Conservation (phyloP, 495 filamentous ascomycete species). For the Penicillium egyptiacum region DNA sequence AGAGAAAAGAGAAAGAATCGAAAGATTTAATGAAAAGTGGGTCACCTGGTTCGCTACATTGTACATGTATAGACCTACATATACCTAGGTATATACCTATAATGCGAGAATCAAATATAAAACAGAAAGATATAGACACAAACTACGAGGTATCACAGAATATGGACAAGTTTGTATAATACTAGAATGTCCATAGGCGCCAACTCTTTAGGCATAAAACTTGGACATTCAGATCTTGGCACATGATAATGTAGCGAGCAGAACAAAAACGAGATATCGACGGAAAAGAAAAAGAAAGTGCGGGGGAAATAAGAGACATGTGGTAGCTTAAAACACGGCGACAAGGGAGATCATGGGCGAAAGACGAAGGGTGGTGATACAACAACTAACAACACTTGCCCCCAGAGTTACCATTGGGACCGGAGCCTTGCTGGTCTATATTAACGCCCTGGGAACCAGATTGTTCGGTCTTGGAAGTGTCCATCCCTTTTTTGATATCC, state of each 20-base stretch:
- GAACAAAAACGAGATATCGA: constrained; percentile 12
- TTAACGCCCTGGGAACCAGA: constrained; percentile 63
- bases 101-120: neutral
- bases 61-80: no score
- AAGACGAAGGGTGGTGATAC: constrained; percentile 20
- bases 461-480: constrained; percentile 75
- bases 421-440: constrained; percentile 64
- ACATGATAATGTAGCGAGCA: constrained; percentile 17
- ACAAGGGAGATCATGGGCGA: constrained; percentile 4
- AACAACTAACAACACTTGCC: constrained; percentile 82
- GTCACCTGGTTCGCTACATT: neutral
- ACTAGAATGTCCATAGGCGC: constrained; percentile 19
- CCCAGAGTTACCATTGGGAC: constrained; percentile 57
- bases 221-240: constrained; percentile 28
- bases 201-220: constrained; percentile 20
- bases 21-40: neutral
- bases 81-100: neutral
- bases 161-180: constrained; percentile 29
- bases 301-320: constrained; percentile 7
- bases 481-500: constrained; percentile 90
- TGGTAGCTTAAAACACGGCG: neutral
- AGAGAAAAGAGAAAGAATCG: neutral
- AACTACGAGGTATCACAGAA: constrained; percentile 9
- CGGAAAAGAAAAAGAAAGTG: constrained; percentile 2
- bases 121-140: neutral